These are phyloP conservation scores for Globisporangium radiosum DNA, from an alignment of 352 stramenopile species.

Conservation along the genomic window DNA sequence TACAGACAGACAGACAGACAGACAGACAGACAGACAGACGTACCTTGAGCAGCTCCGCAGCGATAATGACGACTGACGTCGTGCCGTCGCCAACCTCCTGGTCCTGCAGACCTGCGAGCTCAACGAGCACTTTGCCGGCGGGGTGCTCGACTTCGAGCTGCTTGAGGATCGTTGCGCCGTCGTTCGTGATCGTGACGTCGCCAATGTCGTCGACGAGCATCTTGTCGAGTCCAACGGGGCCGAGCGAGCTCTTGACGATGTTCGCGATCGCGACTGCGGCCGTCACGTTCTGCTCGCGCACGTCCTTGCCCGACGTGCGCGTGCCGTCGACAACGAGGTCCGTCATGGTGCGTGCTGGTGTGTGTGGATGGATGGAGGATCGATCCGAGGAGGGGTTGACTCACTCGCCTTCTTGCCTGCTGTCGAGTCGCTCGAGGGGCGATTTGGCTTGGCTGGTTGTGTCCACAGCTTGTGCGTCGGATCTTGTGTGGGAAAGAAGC, in stretches of 20 bases:
- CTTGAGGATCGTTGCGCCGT: constrained; percentile 99
- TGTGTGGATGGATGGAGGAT: neutral
- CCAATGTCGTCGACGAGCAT: constrained; percentile 98
- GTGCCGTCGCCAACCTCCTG: constrained; percentile 99
- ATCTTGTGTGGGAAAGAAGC: too few species aligned
- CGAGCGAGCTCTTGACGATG: constrained; percentile 99
- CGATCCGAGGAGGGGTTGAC: too few species aligned
- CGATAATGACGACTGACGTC: constrained; percentile 99
- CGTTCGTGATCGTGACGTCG: constrained; percentile 99
- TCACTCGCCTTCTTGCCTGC: too few species aligned
- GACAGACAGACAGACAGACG: constrained; percentile 1
- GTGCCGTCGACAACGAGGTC: constrained; percentile 89
- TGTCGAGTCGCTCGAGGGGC: too few species aligned
- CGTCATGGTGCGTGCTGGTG: constrained; percentile 43
- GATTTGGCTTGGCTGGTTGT: too few species aligned
- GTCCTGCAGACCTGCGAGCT: constrained; percentile 98
- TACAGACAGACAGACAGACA: neutral
- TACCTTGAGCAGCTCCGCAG: constrained; percentile 94
- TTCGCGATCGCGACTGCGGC: constrained; percentile 98
- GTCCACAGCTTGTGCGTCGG: too few species aligned
- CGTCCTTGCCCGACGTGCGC: constrained; percentile 90
- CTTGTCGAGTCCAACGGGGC: constrained; percentile 99
- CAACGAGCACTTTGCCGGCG: constrained; percentile 97
- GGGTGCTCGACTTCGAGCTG: constrained; percentile 99
- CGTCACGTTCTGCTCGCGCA: constrained; percentile 95